phyloP scores from a whole-genome alignment of 73 alveolate species.

The Tetrahymena elliotti region DNA sequence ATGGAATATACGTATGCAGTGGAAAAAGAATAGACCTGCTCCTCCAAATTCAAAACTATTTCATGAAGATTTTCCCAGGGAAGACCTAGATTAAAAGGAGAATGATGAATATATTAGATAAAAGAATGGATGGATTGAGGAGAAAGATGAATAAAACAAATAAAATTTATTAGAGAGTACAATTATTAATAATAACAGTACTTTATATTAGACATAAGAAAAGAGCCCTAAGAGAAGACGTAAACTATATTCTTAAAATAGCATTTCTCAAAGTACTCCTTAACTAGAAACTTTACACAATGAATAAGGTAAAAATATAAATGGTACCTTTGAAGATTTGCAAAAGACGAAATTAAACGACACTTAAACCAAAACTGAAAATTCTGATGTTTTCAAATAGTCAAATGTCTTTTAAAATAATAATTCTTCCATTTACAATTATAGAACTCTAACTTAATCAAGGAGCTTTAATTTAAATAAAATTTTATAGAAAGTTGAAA shows the following conservation, averaged over 20 bases:
- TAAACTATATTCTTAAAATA: neutral
- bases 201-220: neutral
- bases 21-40: slow-evolving; percentile 26
- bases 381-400: slow-evolving; percentile 4
- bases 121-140: neutral
- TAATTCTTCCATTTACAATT: neutral
- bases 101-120: neutral
- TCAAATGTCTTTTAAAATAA: neutral
- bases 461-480: neutral
- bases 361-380: neutral
- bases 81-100: neutral
- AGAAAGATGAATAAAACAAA: neutral
- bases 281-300: neutral
- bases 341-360: neutral
- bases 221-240: neutral
- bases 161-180: neutral
- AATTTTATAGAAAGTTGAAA: slow-evolving; percentile 35
- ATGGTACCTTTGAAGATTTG: neutral
- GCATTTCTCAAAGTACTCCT: neutral
- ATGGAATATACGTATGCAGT: slow-evolving; percentile 13
- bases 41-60: slow-evolving; percentile 28
- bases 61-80: neutral
- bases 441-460: neutral
- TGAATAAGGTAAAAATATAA: neutral
- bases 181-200: neutral